Base-by-base conservation (phyloP, 768 basidiomycete species). In the Amanita phalloides region DNA sequence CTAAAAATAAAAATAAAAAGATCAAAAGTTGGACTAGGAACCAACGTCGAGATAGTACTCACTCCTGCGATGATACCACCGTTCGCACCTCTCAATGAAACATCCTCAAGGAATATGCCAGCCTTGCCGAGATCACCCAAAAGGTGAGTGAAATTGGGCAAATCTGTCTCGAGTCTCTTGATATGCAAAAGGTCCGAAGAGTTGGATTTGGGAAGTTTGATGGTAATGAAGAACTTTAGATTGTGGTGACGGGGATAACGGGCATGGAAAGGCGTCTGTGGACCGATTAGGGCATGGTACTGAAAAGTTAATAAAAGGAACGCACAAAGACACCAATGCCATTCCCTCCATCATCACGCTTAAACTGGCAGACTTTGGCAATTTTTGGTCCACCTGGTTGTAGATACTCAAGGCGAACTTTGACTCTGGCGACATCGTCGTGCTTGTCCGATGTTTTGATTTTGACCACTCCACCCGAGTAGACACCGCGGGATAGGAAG, bases 161-260 rank as follows among this genome's bases (percentile, higher is more conserved):
- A 51, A 38, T 68, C 58, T 1, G 76, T 77, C 52, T 73, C 68
- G 26, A 82, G 64, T 20, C 63, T 62, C 47, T 73, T 69, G 21
- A 80, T 60, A 3, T 56, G 49, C 14, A 76, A 57, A 23, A 64
- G 48, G 1, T 53, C 54, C 6, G 53, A 62, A 20, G 45, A 36
- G 3, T 30, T 38, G 2, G 47, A 46, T 13, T 58, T 51, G 2
- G 66, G 64, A 32, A 68, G 60, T 32, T 56, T 47, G 7, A 66
- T 53, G 0, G 60, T 64, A 13, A 65, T 57, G 23, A 58, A 51
- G 49, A 64, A 62, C 7, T 41, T 45, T 11, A 66, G 48, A 20
- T 45, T 53, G 32, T 56, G 53, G 45, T 41, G 38, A 11, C 21
- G 48, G 55, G 36, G 55, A 48, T 7, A 53, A 32, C 9, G 43